Evolutionary conservation across 495 filamentous ascomycete genomes (phyloP).

Genomic region (Acidomyces sp.): DNA sequence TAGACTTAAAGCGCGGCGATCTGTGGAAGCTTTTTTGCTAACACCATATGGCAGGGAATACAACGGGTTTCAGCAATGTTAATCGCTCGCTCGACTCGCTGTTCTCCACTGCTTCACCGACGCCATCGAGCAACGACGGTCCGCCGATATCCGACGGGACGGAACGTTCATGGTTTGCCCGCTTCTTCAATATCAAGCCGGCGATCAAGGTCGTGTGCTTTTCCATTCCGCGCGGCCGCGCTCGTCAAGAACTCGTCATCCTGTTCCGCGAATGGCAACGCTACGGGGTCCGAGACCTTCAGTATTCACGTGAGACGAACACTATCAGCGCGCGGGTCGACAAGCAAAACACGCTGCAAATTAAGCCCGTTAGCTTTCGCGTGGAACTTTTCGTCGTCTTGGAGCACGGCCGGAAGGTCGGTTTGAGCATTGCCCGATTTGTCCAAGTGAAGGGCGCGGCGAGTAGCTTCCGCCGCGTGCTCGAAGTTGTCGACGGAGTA

Average conservation of each 20-base stretch:
- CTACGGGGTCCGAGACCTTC: slow-evolving; percentile 64
- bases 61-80: slow-evolving; percentile 3
- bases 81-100: slow-evolving; percentile 17
- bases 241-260: slow-evolving; percentile 58
- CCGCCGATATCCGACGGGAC: slow-evolving; percentile 37
- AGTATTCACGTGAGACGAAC: slow-evolving; percentile 57
- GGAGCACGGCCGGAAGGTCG: slow-evolving; percentile 48
- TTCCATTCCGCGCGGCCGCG: slow-evolving; percentile 49
- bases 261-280: slow-evolving; percentile 66
- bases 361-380: slow-evolving; percentile 69
- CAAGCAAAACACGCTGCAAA: slow-evolving; percentile 38
- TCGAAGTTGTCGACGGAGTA: slow-evolving; percentile 55
- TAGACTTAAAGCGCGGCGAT: no score
- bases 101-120: slow-evolving; percentile 14
- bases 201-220: slow-evolving; percentile 61
- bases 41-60: slow-evolving; percentile 3
- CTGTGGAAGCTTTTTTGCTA: no score
- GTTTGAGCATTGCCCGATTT: slow-evolving; percentile 65
- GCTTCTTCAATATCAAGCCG: slow-evolving; percentile 81
- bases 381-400: slow-evolving; percentile 74
- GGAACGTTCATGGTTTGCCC: slow-evolving; percentile 70
- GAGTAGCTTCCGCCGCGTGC: slow-evolving; percentile 66
- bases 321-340: slow-evolving; percentile 65
- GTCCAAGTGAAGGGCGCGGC: slow-evolving; percentile 80
- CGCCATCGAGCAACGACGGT: slow-evolving; percentile 19